A percentile compares a stretch with the other conserved stretches of the same genome.
Conservation (phyloP, 306 rosid genomes). For the Fagus crenata region DNA sequence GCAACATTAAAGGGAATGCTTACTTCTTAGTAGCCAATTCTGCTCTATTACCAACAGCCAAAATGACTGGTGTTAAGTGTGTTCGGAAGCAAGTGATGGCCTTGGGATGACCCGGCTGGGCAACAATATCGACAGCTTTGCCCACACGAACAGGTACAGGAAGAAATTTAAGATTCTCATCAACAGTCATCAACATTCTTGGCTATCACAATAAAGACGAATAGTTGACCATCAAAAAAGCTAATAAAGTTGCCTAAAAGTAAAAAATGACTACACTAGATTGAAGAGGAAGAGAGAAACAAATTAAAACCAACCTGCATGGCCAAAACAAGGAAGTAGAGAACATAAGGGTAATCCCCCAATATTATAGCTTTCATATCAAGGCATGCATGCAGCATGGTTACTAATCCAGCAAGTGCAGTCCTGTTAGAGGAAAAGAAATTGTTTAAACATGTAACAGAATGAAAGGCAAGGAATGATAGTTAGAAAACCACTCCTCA, state of each 20-base stretch:
- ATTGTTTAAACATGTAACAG: constrained; percentile 16
- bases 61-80: constrained; percentile 92
- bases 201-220: constrained; percentile 54
- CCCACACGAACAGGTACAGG: constrained; percentile 92
- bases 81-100: constrained; percentile 95
- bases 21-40: constrained; percentile 95
- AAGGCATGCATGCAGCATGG: constrained; percentile 91
- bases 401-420: constrained; percentile 84
- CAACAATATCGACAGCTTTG: constrained; percentile 95
- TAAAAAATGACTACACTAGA: not conserved
- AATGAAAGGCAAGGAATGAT: not conserved
- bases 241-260: constrained; percentile 1
- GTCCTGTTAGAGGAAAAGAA: constrained; percentile 49
- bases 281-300: not conserved
- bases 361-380: constrained; percentile 85
- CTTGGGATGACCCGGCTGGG: constrained; percentile 96
- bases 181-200: constrained; percentile 93
- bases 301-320: constrained; percentile 73
- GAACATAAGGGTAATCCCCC: constrained; percentile 89
- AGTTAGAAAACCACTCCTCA: constrained; percentile 5
- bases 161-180: constrained; percentile 70
- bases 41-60: constrained; percentile 96
- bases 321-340: constrained; percentile 90
- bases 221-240: not conserved
- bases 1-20: not conserved